Conservation (phyloP, 1,139 yeast genomes). For the Sugiyamaella japonica region DNA sequence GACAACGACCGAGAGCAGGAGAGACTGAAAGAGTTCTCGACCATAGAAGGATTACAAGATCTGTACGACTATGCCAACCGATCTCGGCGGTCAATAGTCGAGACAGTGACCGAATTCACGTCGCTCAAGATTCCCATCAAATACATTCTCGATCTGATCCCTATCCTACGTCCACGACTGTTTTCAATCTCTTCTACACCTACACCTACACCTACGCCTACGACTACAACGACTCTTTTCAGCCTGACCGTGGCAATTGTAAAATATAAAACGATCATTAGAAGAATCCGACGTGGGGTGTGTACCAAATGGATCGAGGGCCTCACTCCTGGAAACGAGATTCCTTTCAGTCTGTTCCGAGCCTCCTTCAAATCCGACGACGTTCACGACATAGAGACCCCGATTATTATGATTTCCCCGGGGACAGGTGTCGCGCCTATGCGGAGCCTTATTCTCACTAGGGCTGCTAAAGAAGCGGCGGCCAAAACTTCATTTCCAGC, state of each 20-base stretch:
- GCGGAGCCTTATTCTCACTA: conserved; percentile 55
- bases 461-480: conserved; percentile 15
- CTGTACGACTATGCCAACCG: conserved; percentile 85
- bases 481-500: neutral
- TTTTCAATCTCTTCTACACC: conserved; percentile 75
- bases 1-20: conserved; percentile 65
- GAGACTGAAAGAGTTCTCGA: conserved; percentile 69
- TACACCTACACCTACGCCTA: conserved; percentile 19
- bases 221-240: conserved; percentile 37
- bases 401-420: conserved; percentile 75
- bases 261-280: conserved; percentile 77
- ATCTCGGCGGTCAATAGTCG: conserved; percentile 84
- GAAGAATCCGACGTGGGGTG: conserved; percentile 74
- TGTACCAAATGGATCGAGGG: conserved; percentile 76
- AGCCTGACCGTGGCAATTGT: conserved; percentile 82
- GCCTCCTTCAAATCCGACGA: conserved; percentile 36
- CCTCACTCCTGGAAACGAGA: conserved; percentile 49
- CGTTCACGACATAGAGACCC: conserved; percentile 40
- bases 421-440: conserved; percentile 96
- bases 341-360: conserved; percentile 58
- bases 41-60: conserved; percentile 68
- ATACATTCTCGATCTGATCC: conserved; percentile 73
- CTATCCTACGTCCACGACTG: conserved; percentile 73
- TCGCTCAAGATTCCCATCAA: conserved; percentile 71
- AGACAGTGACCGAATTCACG: conserved; percentile 77